phyloP scores from a whole-genome alignment of 2,329 filamentous ascomycete genomes.

The Aphanoascus verrucosus region DNA sequence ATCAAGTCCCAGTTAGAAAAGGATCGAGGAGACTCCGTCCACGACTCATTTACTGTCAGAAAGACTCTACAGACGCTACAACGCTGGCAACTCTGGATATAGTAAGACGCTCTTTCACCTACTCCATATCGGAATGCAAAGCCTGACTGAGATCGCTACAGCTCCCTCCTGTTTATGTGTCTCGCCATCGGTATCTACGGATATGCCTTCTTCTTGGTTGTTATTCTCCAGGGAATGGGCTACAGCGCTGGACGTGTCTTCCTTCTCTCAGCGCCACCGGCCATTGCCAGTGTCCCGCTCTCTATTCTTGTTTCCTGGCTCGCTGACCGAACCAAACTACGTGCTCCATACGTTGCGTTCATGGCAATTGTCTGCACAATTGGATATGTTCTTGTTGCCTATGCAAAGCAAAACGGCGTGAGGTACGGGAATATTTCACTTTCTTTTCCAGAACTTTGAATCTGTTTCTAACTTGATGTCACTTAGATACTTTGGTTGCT shows the following conservation, averaged over 20 bases:
- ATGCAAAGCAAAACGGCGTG: slow-evolving; percentile 40
- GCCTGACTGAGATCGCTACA: neutral
- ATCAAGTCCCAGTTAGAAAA: slow-evolving; percentile 42
- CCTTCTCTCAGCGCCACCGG: slow-evolving; percentile 58
- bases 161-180: slow-evolving; percentile 11
- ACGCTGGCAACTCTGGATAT: slow-evolving; percentile 13
- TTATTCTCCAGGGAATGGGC: slow-evolving; percentile 39
- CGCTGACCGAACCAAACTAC: slow-evolving; percentile 53
- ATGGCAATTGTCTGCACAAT: slow-evolving; percentile 55
- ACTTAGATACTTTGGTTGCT: slow-evolving; percentile 53
- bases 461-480: neutral
- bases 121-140: neutral
- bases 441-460: slow-evolving; percentile 30
- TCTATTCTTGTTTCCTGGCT: slow-evolving; percentile 49
- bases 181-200: slow-evolving; percentile 6
- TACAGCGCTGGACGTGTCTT: slow-evolving; percentile 52
- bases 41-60: slow-evolving; percentile 37
- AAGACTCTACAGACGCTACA: slow-evolving; percentile 25
- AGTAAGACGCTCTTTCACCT: slow-evolving; percentile 1
- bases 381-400: slow-evolving; percentile 59
- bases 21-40: slow-evolving; percentile 43
- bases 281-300: slow-evolving; percentile 50
- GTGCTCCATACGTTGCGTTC: slow-evolving; percentile 52
- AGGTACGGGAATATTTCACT: neutral
- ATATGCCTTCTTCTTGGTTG: slow-evolving; percentile 6